Evolutionary conservation across 2,329 filamentous ascomycete species (phyloP).

Genomic region (Thelonectria discophora): DNA sequence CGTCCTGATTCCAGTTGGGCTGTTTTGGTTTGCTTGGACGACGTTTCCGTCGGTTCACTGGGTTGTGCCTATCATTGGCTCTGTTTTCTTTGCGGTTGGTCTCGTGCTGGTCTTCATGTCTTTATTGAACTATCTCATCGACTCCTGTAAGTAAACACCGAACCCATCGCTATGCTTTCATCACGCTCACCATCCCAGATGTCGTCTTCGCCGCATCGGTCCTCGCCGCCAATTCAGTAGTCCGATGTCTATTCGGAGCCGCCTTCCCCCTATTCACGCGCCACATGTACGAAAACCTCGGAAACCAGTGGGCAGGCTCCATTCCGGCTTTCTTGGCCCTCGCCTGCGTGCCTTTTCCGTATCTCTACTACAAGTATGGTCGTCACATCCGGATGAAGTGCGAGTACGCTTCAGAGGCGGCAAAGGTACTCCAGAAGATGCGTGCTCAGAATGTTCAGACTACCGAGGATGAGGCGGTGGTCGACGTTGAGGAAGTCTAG

Average conservation of each 20-base stretch:
- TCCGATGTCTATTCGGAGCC: constrained; percentile 15
- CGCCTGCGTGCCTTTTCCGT: constrained; percentile 4
- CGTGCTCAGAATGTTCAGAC: neutral
- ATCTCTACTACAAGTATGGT: constrained; percentile 12
- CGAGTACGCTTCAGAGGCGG: constrained; percentile 9
- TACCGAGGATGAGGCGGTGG: neutral
- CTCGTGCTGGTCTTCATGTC: constrained; percentile 1
- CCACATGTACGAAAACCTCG: constrained; percentile 17
- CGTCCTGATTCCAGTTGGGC: neutral
- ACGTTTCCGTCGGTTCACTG: constrained; percentile 1
- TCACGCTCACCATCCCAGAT: neutral
- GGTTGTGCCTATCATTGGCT: constrained; percentile 12
- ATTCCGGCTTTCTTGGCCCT: constrained; percentile 12
- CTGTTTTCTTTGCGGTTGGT: constrained; percentile 3
- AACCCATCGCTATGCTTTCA: neutral
- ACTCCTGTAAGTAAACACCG: constrained; percentile 2
- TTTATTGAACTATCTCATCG: constrained; percentile 9
- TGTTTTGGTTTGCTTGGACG: constrained; percentile 18
- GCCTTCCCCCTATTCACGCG: constrained; percentile 6
- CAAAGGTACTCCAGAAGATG: neutral
- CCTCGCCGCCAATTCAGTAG: constrained; percentile 13
- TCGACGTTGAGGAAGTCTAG: neutral
- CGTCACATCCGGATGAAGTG: neutral
- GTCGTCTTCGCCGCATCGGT: constrained; percentile 13
- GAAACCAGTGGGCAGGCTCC: constrained; percentile 14